Percentiles rank a stretch among this genome's conserved stretches.
phyloP scores from a whole-genome alignment of 805 yeast genomes.

The Ascoidea asiatica region DNA sequence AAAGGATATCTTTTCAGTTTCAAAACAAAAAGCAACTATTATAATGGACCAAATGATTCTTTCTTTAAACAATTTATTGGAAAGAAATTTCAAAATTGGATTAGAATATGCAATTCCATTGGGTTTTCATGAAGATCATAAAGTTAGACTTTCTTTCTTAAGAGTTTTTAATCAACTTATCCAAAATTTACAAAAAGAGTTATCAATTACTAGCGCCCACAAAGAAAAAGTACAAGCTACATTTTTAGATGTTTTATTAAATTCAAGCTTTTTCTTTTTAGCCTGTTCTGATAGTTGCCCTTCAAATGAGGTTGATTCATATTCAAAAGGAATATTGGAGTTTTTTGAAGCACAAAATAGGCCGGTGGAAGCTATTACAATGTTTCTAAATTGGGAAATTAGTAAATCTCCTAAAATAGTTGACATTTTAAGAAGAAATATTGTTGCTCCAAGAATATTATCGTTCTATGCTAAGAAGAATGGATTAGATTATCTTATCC shows the following conservation, averaged over 20 bases:
- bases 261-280: not conserved
- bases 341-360: not conserved
- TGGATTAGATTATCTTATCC: conserved; percentile 44
- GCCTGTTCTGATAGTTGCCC: not conserved
- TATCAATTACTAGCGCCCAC: not conserved
- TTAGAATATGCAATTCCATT: conserved; percentile 62
- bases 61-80: conserved; percentile 55
- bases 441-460: conserved; percentile 67
- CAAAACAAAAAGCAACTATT: conserved; percentile 38
- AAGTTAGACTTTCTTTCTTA: conserved; percentile 59
- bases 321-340: not conserved
- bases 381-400: conserved; percentile 9
- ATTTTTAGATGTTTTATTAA: not conserved
- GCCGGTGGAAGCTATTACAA: not conserved
- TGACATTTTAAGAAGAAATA: conserved; percentile 62
- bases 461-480: conserved; percentile 57
- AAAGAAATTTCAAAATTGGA: conserved; percentile 67
- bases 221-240: not conserved
- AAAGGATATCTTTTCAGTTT: conserved; percentile 7
- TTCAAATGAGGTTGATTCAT: not conserved
- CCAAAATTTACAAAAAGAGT: conserved; percentile 16
- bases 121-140: conserved; percentile 57
- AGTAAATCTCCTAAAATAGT: conserved; percentile 3
- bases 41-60: conserved; percentile 52
- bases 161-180: conserved; percentile 65